Evolutionary conservation across 805 yeast species (phyloP).

Genomic region (Kurtzmaniella cleridarum): DNA sequence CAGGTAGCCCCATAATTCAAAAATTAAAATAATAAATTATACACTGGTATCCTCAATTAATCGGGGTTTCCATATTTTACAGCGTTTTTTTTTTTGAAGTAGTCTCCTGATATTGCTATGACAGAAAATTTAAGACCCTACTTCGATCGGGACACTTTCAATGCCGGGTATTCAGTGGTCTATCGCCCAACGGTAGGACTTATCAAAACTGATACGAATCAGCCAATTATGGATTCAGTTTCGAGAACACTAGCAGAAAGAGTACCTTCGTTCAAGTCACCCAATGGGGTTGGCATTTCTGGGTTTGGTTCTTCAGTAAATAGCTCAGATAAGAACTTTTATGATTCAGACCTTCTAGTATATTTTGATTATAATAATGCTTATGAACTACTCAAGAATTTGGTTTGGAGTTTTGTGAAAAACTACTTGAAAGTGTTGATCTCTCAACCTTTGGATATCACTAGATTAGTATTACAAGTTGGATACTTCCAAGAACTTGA

Average conservation of each 20-base stretch:
- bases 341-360: constrained; percentile 62
- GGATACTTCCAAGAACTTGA: constrained; percentile 49
- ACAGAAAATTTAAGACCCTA: constrained; percentile 51
- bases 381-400: constrained; percentile 49
- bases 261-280: constrained; percentile 4
- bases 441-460: constrained; percentile 86
- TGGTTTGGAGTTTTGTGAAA: constrained; percentile 56
- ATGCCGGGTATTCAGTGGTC: constrained; percentile 57
- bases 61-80: no score
- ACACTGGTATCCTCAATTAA: no score
- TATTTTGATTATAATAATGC: constrained; percentile 57
- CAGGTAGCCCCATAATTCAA: no score
- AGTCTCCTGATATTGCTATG: background rate
- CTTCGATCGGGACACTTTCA: constrained; percentile 61
- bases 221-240: constrained; percentile 25
- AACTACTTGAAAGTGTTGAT: constrained; percentile 65
- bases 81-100: no score
- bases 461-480: constrained; percentile 72
- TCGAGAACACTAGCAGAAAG: constrained; percentile 13
- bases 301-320: constrained; percentile 3
- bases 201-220: constrained; percentile 40
- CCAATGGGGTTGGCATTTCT: constrained; percentile 5
- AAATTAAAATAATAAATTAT: no score
- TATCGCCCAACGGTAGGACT: constrained; percentile 61
- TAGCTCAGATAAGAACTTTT: constrained; percentile 34